These are phyloP conservation scores for Conringia planisiliqua DNA, from an alignment of 345 rosid species.

Conservation along the genomic window DNA sequence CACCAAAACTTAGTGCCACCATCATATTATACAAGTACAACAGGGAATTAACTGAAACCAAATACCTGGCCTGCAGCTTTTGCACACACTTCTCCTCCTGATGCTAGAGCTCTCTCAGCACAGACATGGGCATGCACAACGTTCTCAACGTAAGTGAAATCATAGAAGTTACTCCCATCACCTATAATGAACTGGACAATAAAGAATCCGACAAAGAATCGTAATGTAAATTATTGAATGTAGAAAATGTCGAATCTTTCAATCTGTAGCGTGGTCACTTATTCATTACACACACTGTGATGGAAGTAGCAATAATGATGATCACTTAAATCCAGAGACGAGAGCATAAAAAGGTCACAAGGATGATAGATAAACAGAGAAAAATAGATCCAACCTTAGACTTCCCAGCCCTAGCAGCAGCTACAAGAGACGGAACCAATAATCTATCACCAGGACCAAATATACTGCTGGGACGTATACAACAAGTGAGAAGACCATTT, in stretches of 20 bases:
- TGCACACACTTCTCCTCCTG: constrained; percentile 59
- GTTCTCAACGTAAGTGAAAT: constrained; percentile 89
- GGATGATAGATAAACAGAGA: not conserved
- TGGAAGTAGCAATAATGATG: not conserved
- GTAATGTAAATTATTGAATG: not conserved
- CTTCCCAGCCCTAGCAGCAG: constrained; percentile 88
- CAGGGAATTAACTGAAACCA: constrained; percentile 16
- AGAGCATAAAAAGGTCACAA: not conserved
- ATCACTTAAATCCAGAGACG: not conserved
- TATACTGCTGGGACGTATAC: constrained; percentile 88
- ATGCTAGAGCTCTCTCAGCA: constrained; percentile 91
- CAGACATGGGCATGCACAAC: constrained; percentile 93
- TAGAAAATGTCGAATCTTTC: not conserved
- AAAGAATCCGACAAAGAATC: not conserved
- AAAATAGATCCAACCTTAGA: constrained; percentile 53
- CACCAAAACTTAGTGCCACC: not conserved
- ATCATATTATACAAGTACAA: not conserved
- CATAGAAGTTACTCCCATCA: constrained; percentile 74
- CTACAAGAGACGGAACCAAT: constrained; percentile 74
- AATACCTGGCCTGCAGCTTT: constrained; percentile 93
- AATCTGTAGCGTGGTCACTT: not conserved
- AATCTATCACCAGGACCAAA: constrained; percentile 95
- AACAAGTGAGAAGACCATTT: constrained; percentile 81
- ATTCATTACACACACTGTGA: not conserved
- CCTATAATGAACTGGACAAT: constrained; percentile 78